A percentile compares a stretch with the other conserved stretches of the same genome.
These are phyloP conservation scores for Coemansia aciculifera DNA, from an alignment of 192 early-diverging fungal species.

Conservation along the genomic window DNA sequence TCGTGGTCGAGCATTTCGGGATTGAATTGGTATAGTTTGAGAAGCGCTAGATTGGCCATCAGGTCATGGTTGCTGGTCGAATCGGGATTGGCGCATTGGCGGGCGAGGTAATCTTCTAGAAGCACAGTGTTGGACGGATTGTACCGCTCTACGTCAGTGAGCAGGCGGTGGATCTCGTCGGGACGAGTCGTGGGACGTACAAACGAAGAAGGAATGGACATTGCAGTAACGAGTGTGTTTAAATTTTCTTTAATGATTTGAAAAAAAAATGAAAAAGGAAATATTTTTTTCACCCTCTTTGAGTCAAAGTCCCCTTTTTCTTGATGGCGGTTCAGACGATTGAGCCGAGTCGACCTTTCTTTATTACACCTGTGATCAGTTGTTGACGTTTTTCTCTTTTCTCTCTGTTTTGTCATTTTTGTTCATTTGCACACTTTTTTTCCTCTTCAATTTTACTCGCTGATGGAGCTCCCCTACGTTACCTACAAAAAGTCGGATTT, in stretches of 20 bases:
- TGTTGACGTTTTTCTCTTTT: neutral
- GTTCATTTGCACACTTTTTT: no score
- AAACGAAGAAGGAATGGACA: conserved; percentile 25
- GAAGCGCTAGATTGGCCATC: conserved; percentile 86
- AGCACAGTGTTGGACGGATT: conserved; percentile 84
- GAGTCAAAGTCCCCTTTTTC: neutral
- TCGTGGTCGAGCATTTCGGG: conserved; percentile 69
- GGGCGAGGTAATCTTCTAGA: conserved; percentile 78
- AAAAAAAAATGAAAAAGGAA: neutral
- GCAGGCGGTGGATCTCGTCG: conserved; percentile 72
- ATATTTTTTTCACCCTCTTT: neutral
- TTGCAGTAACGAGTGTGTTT: neutral
- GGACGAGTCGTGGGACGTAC: conserved; percentile 57
- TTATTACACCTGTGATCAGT: neutral
- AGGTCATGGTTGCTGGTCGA: conserved; percentile 66
- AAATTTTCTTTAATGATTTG: neutral
- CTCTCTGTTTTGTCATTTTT: neutral
- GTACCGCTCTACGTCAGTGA: conserved; percentile 85
- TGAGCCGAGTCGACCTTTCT: neutral
- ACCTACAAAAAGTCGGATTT: conserved; percentile 84
- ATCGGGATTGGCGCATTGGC: conserved; percentile 76
- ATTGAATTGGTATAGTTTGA: conserved; percentile 97
- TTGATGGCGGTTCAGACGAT: neutral
- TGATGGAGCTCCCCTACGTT: conserved; percentile 70
- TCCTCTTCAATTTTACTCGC: neutral